These are phyloP conservation scores for Phylloporus rhodoxanthus DNA, from an alignment of 768 basidiomycete species.

Conservation along the genomic window DNA sequence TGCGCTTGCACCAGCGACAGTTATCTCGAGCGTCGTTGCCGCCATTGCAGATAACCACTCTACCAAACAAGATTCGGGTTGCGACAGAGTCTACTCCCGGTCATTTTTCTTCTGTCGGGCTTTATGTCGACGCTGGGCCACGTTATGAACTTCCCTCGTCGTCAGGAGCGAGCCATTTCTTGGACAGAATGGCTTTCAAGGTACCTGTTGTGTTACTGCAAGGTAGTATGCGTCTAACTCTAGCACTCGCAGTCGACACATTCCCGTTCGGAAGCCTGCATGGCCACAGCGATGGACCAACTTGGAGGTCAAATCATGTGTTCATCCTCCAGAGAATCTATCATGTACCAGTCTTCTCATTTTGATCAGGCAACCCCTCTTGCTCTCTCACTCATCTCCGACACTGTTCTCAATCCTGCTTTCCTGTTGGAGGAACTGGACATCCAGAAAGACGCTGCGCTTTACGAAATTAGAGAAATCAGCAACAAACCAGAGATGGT, in stretches of 20 bases:
- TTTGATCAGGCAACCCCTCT: constrained; percentile 77
- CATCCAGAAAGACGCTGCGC: constrained; percentile 78
- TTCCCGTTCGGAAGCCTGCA: constrained; percentile 65
- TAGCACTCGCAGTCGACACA: constrained; percentile 55
- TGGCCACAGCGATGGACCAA: constrained; percentile 73
- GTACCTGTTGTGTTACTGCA: constrained; percentile 35
- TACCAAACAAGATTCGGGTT: constrained; percentile 88
- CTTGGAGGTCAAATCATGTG: constrained; percentile 91
- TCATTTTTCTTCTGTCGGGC: constrained; percentile 89
- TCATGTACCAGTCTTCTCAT: constrained; percentile 97
- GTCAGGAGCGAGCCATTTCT: constrained; percentile 83
- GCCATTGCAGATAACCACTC: constrained; percentile 66
- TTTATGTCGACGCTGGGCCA: constrained; percentile 91
- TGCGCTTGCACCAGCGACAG: constrained; percentile 19
- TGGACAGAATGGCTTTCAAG: constrained; percentile 97
- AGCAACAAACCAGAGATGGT: constrained; percentile 87
- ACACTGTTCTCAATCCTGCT: constrained; percentile 78
- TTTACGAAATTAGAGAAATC: constrained; percentile 88
- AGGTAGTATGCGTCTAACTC: constrained; percentile 1
- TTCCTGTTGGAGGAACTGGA: constrained; percentile 76
- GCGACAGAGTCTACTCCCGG: constrained; percentile 88
- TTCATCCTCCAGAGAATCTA: constrained; percentile 85
- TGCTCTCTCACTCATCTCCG: constrained; percentile 84
- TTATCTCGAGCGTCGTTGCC: constrained; percentile 26
- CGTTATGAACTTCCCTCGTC: constrained; percentile 74